Percentiles rank a stretch among this genome's conserved stretches.
These are phyloP conservation scores for Parasitella parasitica DNA, from an alignment of 371 early-diverging fungal species.

Conservation along the genomic window DNA sequence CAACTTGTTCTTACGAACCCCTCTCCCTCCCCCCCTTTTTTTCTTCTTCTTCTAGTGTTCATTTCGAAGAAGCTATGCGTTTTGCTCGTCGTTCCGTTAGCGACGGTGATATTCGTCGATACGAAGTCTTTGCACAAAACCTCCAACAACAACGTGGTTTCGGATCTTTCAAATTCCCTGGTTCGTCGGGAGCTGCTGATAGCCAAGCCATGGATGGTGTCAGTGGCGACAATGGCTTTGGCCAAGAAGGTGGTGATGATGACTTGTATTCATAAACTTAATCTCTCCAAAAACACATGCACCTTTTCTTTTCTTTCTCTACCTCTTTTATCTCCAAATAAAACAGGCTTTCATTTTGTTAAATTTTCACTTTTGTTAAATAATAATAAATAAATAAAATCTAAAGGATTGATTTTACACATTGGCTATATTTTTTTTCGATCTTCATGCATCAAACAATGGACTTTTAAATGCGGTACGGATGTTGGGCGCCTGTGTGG, in stretches of 20 bases:
- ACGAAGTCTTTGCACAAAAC: slow-evolving; percentile 99
- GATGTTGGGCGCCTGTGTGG: too few relatives aligned
- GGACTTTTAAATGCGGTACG: too few relatives aligned
- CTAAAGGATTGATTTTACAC: background rate
- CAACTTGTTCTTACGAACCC: background rate
- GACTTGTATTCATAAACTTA: slow-evolving; percentile 55
- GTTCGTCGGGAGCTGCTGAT: slow-evolving; percentile 28
- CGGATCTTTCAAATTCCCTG: slow-evolving; percentile 94
- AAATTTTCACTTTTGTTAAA: background rate
- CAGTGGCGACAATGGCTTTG: slow-evolving; percentile 44
- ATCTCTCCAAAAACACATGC: background rate
- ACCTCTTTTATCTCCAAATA: background rate
- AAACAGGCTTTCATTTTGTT: background rate
- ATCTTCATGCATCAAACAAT: too few relatives aligned
- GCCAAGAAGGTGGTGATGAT: slow-evolving; percentile 54
- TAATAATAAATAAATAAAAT: background rate
- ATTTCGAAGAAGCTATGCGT: slow-evolving; percentile 99
- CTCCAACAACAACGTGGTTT: slow-evolving; percentile 93
- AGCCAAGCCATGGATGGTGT: slow-evolving; percentile 42
- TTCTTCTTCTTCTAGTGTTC: slow-evolving; percentile 44
- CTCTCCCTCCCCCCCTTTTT: too few relatives aligned
- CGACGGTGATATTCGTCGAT: slow-evolving; percentile 96
- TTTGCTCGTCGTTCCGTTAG: slow-evolving; percentile 97
- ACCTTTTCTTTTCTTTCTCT: background rate
- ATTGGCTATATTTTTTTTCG: too few relatives aligned